Evolutionary conservation across 257 asterid species (phyloP).

Genomic region (Salvia splendens): DNA sequence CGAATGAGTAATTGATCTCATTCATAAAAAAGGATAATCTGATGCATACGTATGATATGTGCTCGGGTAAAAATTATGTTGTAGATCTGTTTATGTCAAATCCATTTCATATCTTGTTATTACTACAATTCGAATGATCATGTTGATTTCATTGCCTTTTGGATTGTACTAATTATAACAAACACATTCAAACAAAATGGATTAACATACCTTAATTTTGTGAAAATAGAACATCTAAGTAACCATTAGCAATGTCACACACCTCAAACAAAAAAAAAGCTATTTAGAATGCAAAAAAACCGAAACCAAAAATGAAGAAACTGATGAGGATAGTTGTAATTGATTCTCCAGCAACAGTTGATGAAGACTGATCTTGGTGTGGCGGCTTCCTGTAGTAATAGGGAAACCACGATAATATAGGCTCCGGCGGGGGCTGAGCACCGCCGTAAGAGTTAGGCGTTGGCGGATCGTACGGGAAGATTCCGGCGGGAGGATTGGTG

Average conservation of each 20-base stretch:
- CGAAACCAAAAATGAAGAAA: conserved; percentile 4
- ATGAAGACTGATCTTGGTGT: conserved; percentile 57
- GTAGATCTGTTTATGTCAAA: too few species aligned
- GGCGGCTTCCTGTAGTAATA: conserved; percentile 73
- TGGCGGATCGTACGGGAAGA: conserved; percentile 30
- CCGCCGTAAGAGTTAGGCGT: conserved; percentile 48
- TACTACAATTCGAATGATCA: too few species aligned
- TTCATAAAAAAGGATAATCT: too few species aligned
- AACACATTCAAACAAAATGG: neutral
- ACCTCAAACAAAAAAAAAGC: conserved; percentile 33
- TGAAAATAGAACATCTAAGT: neutral
- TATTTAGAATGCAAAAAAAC: conserved; percentile 23
- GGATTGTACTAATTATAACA: neutral
- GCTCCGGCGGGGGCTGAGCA: conserved; percentile 77
- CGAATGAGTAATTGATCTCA: too few species aligned
- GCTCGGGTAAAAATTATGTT: too few species aligned
- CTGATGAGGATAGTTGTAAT: conserved; percentile 12
- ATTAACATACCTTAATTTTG: neutral
- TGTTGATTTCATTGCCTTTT: too few species aligned
- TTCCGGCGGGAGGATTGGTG: conserved; percentile 46
- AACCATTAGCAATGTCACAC: neutral
- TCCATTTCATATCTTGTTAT: too few species aligned
- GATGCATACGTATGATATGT: too few species aligned
- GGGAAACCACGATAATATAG: conserved; percentile 80
- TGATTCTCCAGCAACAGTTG: conserved; percentile 42